Evolutionary conservation across 306 rosid species (phyloP).

Genomic region (Ammopiptanthus mongolicus): DNA sequence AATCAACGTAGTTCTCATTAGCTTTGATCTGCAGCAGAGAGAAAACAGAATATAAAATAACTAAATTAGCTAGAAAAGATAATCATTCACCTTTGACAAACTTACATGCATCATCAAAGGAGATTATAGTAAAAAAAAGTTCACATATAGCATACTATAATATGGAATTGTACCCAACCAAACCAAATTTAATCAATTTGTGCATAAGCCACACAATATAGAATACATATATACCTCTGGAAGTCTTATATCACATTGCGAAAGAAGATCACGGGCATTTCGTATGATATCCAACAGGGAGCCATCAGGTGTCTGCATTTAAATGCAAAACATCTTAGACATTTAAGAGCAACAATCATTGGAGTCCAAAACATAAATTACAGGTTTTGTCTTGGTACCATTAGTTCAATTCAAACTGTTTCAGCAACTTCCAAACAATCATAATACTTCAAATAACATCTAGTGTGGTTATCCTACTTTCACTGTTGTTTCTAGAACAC

Average conservation of each 20-base stretch:
- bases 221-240: constrained; percentile 58
- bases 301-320: constrained; percentile 90
- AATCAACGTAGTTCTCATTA: constrained; percentile 64
- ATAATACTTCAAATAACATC: neutral
- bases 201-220: neutral
- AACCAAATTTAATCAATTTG: constrained; percentile 9
- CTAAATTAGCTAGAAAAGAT: neutral
- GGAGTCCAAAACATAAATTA: constrained; percentile 7
- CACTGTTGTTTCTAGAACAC: neutral
- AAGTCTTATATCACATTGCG: constrained; percentile 63
- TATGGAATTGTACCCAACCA: constrained; percentile 18
- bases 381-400: neutral
- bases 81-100: neutral
- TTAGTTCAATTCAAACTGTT: neutral
- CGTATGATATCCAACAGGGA: constrained; percentile 79
- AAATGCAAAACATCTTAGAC: constrained; percentile 17
- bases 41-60: constrained; percentile 10
- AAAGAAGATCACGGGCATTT: constrained; percentile 82
- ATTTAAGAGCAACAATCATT: constrained; percentile 10
- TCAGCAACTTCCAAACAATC: constrained; percentile 9
- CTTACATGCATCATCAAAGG: constrained; percentile 15
- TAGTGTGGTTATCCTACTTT: neutral
- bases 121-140: neutral
- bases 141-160: constrained; percentile 12
- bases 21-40: constrained; percentile 60